A percentile compares a stretch with the other conserved stretches of the same genome.
phyloP scores from a whole-genome alignment of 345 rosid genomes.

The Euphorbia pulcherrima region DNA sequence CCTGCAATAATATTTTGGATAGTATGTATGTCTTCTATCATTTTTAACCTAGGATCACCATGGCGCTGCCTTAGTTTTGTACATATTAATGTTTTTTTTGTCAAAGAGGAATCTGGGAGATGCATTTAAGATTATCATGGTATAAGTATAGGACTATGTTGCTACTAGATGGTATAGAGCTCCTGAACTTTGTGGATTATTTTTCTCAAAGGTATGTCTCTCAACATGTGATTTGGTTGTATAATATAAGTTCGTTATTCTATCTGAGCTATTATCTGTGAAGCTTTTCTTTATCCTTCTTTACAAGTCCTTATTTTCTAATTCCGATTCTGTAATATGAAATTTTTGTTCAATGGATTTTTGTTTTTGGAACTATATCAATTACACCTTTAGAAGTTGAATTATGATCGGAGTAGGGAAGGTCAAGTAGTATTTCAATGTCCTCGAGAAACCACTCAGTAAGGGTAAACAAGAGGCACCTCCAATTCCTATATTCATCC shows the following conservation, averaged over 20 bases:
- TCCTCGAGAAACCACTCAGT: no score
- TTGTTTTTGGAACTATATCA: no score
- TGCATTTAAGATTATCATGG: conserved; percentile 19
- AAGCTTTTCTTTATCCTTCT: background rate
- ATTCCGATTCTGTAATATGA: background rate
- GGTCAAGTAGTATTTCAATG: no score
- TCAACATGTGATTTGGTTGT: background rate
- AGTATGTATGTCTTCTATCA: conserved; percentile 42
- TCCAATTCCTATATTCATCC: no score
- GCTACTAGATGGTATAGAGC: conserved; percentile 99
- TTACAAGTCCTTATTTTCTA: background rate
- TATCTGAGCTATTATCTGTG: background rate
- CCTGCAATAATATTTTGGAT: conserved; percentile 93
- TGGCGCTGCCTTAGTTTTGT: background rate
- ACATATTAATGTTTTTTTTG: background rate
- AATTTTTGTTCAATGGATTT: no score
- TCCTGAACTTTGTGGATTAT: conserved; percentile 97
- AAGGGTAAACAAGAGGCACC: no score
- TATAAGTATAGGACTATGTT: conserved; percentile 69
- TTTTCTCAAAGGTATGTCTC: conserved; percentile 76
- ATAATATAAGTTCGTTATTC: background rate
- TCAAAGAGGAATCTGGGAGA: background rate
- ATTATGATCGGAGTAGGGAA: no score
- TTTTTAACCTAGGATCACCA: conserved; percentile 10
- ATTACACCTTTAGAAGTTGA: no score